Evolutionary conservation across 805 yeast species (phyloP).

Genomic region (Yamadazyma laniorum): DNA sequence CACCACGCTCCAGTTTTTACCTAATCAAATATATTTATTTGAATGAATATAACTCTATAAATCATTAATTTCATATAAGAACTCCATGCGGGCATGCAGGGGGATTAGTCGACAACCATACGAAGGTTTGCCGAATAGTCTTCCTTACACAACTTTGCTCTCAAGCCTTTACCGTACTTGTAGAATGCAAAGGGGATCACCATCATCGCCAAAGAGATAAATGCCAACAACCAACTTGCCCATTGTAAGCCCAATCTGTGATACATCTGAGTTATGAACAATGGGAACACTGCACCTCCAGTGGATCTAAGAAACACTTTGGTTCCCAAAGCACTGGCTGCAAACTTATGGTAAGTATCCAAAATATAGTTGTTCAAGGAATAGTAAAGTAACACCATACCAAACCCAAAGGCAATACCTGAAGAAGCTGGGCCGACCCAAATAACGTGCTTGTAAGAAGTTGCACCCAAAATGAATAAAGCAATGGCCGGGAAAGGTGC

Average conservation of each 20-base stretch:
- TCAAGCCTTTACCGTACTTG: constrained; percentile 59
- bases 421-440: constrained; percentile 65
- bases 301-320: constrained; percentile 78
- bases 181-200: constrained; percentile 69
- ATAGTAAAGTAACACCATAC: constrained; percentile 59
- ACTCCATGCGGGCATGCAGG: background rate
- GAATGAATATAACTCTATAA: background rate
- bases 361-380: constrained; percentile 77
- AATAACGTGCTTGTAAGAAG: constrained; percentile 63
- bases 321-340: constrained; percentile 79
- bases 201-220: constrained; percentile 75
- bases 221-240: constrained; percentile 80
- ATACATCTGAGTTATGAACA: constrained; percentile 81
- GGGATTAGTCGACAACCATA: constrained; percentile 6
- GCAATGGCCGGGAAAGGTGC: constrained; percentile 81
- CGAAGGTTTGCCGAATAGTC: constrained; percentile 43
- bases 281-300: constrained; percentile 85
- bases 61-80: background rate
- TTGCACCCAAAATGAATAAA: constrained; percentile 77
- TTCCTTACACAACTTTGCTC: constrained; percentile 65
- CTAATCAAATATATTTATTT: background rate
- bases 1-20: background rate
- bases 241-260: constrained; percentile 69
- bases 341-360: constrained; percentile 74
- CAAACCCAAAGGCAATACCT: constrained; percentile 59